Conservation (phyloP, 805 yeast species). For the Candida stauntonica region DNA sequence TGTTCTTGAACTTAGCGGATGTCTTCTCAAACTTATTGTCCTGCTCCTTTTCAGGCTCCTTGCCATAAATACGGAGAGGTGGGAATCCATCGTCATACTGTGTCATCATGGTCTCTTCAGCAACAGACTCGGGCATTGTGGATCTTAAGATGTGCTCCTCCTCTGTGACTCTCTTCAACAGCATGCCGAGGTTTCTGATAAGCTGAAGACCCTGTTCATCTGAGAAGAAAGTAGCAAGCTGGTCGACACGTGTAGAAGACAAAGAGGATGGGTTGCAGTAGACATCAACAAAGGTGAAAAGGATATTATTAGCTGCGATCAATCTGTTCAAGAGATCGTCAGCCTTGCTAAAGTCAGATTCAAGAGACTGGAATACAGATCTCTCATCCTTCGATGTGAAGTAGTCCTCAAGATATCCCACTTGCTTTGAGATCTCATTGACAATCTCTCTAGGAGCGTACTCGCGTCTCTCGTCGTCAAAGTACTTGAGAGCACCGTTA, state of each 20-base stretch:
- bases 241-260: constrained; percentile 32
- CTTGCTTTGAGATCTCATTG: constrained; percentile 28
- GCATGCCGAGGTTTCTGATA: constrained; percentile 37
- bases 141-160: constrained; percentile 56
- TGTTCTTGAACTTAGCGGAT: constrained; percentile 58
- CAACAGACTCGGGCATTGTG: constrained; percentile 42
- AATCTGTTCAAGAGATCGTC: constrained; percentile 28
- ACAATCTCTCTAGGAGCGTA: constrained; percentile 39
- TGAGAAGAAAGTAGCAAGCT: constrained; percentile 39
- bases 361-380: constrained; percentile 28
- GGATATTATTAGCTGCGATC: constrained; percentile 36
- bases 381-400: constrained; percentile 16
- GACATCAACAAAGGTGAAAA: constrained; percentile 51
- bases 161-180: constrained; percentile 47
- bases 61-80: constrained; percentile 38
- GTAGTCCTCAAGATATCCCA: constrained; percentile 30
- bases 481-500: constrained; percentile 48
- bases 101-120: constrained; percentile 38
- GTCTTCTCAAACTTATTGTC: constrained; percentile 37
- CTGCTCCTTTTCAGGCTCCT: constrained; percentile 33
- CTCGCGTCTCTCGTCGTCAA: constrained; percentile 51
- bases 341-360: constrained; percentile 14
- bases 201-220: constrained; percentile 37
- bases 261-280: constrained; percentile 50
- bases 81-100: constrained; percentile 33